phyloP scores from a whole-genome alignment of 2,329 filamentous ascomycete species.

The Aschersonia sp. region DNA sequence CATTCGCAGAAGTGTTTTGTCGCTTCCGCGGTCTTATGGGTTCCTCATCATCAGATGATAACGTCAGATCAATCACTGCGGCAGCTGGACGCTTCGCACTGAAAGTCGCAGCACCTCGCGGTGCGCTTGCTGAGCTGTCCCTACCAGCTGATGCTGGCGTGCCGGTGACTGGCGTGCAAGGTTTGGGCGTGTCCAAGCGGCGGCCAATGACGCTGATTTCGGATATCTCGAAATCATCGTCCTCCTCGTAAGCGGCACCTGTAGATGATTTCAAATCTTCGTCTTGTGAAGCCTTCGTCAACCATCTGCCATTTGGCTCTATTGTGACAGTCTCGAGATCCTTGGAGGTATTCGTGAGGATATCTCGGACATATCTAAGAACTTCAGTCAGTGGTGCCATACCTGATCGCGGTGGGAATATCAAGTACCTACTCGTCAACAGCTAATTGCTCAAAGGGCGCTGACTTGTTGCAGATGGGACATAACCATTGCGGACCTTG shows the following conservation, averaged over 20 bases:
- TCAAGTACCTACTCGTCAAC: constrained; percentile 62
- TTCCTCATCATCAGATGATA: constrained; percentile 39
- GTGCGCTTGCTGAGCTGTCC: constrained; percentile 20
- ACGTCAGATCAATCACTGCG: constrained; percentile 44
- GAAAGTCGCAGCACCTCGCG: constrained; percentile 18
- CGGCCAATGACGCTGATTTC: constrained; percentile 23
- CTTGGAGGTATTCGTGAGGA: constrained; percentile 57
- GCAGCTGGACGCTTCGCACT: constrained; percentile 33
- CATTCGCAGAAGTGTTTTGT: constrained; percentile 18
- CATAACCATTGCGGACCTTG: constrained; percentile 96
- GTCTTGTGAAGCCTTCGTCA: constrained; percentile 20
- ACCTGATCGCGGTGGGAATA: background rate
- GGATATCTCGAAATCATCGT: constrained; percentile 36
- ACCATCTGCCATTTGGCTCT: constrained; percentile 75
- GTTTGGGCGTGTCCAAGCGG: constrained; percentile 21
- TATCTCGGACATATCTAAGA: constrained; percentile 69
- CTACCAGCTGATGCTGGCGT: constrained; percentile 22
- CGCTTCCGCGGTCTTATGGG: constrained; percentile 32
- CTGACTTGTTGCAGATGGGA: constrained; percentile 76
- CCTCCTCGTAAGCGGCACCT: constrained; percentile 19
- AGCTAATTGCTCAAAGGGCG: constrained; percentile 67
- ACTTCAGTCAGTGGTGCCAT: background rate
- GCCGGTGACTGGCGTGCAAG: constrained; percentile 17
- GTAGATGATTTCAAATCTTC: constrained; percentile 13
- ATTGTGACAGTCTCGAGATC: constrained; percentile 76